Evolutionary conservation across 768 basidiomycete species (phyloP), one percentile per base, ranked within the genome.

Genomic region (Phlegmacium glaucopus): DNA sequence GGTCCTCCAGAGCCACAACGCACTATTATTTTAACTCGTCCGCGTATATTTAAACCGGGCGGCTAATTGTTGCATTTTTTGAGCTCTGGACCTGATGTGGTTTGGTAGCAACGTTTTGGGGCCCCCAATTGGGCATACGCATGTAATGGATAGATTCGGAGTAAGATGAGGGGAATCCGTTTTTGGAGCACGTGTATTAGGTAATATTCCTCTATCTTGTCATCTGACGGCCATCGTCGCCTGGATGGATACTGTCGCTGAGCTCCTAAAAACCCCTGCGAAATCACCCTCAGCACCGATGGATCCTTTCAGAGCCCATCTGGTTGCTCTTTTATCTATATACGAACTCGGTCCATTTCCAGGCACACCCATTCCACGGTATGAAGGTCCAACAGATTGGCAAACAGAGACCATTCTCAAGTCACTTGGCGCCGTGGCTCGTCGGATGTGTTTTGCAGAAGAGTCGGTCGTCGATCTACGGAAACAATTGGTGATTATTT

Each of bases 391-490:
- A 5, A 49, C 66, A 44, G 74, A 80, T 63, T 78, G 74, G 77
- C 76, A 81, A 55, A 82, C 78, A 16, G 78, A 82, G 45, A 68
- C 71, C 52, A 79, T 84, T 56, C 62, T 78, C 28, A 74, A 75
- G 46, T 76, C 75, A 11, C 68, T 84, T 52, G 64, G 68, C 22
- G 70, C 67, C 26, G 66, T 84, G 42, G 76, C 76, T 2, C 67
- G 71, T 32, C 69, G 82, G 54, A 78, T 82, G 75, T 72, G 74
- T 58, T 66, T 69, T 25, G 82, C 83, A 11, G 83, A 83, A 53
- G 74, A 76, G 8, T 55, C 64, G 2, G 59, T 78, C 9, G 57
- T 61, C 16, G 59, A 69, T 13, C 68, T 78, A 42, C 71, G 41
- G 11, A 55, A 37, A 39, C 49, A 43, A 30, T 29, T 53, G 46